Base-by-base conservation (phyloP, 1,139 yeast genomes). In the Pichia sp. region DNA sequence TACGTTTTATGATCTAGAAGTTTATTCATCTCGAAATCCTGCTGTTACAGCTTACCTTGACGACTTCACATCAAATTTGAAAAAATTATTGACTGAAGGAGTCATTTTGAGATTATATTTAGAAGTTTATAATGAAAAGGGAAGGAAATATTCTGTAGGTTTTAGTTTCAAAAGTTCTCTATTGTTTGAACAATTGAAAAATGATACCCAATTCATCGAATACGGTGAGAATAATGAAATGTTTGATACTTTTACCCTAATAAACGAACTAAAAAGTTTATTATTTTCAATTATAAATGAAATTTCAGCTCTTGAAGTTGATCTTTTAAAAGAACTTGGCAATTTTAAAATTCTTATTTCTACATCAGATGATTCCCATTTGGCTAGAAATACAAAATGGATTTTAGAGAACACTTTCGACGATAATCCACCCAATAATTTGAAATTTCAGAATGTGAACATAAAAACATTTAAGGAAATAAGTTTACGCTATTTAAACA, bases 1-100 rank as follows among this genome's bases (percentile, higher is more conserved):
- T 14, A 62, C 59, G 26, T 63, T 75, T 6, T 72, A 73, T 48
- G 68, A 70, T 33, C 43, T 69, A 19, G 54, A 66, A 0, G 66
- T 72, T 0, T 56, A 60, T 46, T 61, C 63, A 37, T 66, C 67
- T 42, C 53, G 79, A 42, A 72, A 70, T 38, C 76, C 76, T 0
- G 60, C 59, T 6, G 64, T 76, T 15, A 59, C 61, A 31, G 48
- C 56, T 11, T 75, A 69, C 46, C 48, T 74, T 3, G 56, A 60
- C 10, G 55, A 60, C 11, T 42, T 57, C n/a, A 18, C n/a, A 9
- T 37, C 47, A 5, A 27, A 38, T 13, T 14, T 56, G 19, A 35
- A 33, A 15, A 37, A 31, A 2, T 35, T 54, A 8, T 33, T 57
- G 16, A 40, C 38, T 5, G 37, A 36, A 5, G 62, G 62, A 1